Conservation (phyloP, 768 basidiomycete genomes). For the Pulveroboletus sp. region DNA sequence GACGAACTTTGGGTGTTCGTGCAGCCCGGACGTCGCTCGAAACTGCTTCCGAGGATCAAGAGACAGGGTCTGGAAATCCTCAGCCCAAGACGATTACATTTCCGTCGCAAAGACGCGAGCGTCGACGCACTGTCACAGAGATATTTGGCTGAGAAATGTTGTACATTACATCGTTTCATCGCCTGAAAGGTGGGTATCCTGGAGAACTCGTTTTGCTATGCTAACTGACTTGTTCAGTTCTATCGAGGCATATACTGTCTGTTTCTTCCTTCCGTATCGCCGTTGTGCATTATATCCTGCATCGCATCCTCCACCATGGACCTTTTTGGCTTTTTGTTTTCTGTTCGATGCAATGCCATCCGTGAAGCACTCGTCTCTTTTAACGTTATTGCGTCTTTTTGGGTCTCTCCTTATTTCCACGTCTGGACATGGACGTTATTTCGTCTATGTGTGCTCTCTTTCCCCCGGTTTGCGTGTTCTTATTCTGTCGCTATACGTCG, state of each 20-base stretch:
- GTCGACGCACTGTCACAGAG: conserved; percentile 50
- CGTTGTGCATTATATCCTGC: conserved; percentile 26
- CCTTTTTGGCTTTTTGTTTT: too few relatives aligned
- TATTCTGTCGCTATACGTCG: conserved; percentile 15
- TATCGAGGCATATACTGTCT: conserved; percentile 21
- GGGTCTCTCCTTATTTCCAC: conserved; percentile 17
- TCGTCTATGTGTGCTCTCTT: conserved; percentile 11
- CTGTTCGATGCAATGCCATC: conserved; percentile 15
- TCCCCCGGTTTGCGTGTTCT: conserved; percentile 6
- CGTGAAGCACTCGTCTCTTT: conserved; percentile 19
- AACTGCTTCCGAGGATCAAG: conserved; percentile 26
- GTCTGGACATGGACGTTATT: conserved; percentile 27
- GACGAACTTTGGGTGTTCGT: conserved; percentile 36
- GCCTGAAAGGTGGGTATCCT: conserved; percentile 18
- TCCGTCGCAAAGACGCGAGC: conserved; percentile 35
- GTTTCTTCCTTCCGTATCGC: conserved; percentile 2
- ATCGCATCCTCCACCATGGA: conserved; percentile 18
- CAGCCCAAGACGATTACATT: conserved; percentile 37
- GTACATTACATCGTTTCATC: conserved; percentile 11
- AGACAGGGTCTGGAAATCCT: conserved; percentile 29
- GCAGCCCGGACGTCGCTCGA: conserved; percentile 47
- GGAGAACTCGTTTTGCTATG: not conserved
- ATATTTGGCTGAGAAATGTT: conserved; percentile 34
- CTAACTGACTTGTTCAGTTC: conserved; percentile 6
- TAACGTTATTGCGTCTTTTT: conserved; percentile 29